phyloP scores from a whole-genome alignment of 23 red algal species.

The Cyanidiococcus yangmingshanensis region DNA sequence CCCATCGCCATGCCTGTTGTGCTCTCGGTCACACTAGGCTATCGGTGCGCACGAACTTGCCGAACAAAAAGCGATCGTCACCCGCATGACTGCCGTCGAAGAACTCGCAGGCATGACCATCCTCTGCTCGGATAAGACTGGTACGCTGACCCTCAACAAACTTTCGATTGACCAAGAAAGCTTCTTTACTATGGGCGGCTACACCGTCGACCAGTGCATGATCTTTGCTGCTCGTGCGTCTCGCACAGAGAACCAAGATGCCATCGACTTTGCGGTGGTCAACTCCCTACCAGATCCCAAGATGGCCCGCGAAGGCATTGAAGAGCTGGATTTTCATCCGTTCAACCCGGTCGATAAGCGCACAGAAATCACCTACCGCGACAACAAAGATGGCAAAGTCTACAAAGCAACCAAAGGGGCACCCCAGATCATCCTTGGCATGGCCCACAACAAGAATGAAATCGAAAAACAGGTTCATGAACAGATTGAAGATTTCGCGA shows the following conservation, averaged over 20 bases:
- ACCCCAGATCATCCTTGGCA: slow-evolving; percentile 32
- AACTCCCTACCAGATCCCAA: slow-evolving; percentile 27
- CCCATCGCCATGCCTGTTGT: slow-evolving; percentile 46
- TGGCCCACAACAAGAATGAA: slow-evolving; percentile 28
- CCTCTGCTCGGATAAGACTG: slow-evolving; percentile 46
- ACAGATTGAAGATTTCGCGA: slow-evolving; percentile 29
- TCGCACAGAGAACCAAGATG: slow-evolving; percentile 34
- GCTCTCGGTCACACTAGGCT: slow-evolving; percentile 29
- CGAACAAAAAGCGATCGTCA: slow-evolving; percentile 35
- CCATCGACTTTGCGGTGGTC: slow-evolving; percentile 35
- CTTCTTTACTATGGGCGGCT: slow-evolving; percentile 12
- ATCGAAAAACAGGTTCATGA: slow-evolving; percentile 20
- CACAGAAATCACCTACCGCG: slow-evolving; percentile 29
- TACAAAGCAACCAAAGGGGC: slow-evolving; percentile 31
- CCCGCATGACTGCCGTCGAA: slow-evolving; percentile 42
- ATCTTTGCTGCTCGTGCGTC: slow-evolving; percentile 20
- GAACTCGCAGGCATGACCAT: slow-evolving; percentile 40
- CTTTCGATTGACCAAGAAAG: slow-evolving; percentile 27
- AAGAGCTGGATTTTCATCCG: slow-evolving; percentile 30
- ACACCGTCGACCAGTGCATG: slow-evolving; percentile 31
- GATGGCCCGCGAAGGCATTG: slow-evolving; percentile 24
- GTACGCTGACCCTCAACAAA: slow-evolving; percentile 40
- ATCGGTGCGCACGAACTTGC: slow-evolving; percentile 40
- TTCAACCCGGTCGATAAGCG: slow-evolving; percentile 38
- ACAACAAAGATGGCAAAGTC: slow-evolving; percentile 24